Base-by-base conservation (phyloP, 1,139 yeast species). In the Entelexis paramagnoliae region DNA sequence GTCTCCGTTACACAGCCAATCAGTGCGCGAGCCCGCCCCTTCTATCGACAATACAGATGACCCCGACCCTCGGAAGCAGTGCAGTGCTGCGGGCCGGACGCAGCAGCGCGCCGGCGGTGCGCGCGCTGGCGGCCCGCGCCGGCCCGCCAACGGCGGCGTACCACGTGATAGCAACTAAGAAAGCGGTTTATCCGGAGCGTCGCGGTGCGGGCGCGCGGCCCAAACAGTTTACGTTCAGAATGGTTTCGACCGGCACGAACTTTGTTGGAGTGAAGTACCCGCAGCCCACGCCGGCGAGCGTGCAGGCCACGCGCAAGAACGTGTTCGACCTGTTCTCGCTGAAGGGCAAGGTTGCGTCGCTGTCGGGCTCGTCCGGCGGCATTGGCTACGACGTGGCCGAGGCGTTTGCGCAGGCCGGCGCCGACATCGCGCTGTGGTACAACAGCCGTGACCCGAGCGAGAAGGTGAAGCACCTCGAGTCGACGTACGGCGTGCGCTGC, bases 401-500 rank as follows among this genome's bases (percentile, higher is more conserved):
- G 62, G 93, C 88, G 0, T 85, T 73, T 62, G 88, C 93, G 47
- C 93, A 85, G 68, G 93, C 94, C 2, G 95, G 95, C 47, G 95
- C 95, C n/a, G 87, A 84, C 29, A 81, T 87, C 39, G 91, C 89
- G 53, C 72, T 87, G 59, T 84, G 94, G 95, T 82, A 81, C 72
- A 77, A 78, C 64, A 46, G 52, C 16, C 50, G 54, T 24, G 72
- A 80, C 32, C 77, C 79, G 53, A 14, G 17, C 43, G 52, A 52
- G 43, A 53, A 58, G 51, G 69, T 70, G 48, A 67, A 66, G 48
- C 68, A 80, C 47, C 66, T 74, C 28, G 63, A 72, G 54, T 72
- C 72, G 52, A 51, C 50, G 44, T 81, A 80, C 63, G 80, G 81
- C 6, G 79, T 81, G 45, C 75, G 67, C 59, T 72, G 74, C 53